These are phyloP conservation scores for Mollisiaceae sp. DNA, from an alignment of 2,329 filamentous ascomycete species.

Conservation along the genomic window DNA sequence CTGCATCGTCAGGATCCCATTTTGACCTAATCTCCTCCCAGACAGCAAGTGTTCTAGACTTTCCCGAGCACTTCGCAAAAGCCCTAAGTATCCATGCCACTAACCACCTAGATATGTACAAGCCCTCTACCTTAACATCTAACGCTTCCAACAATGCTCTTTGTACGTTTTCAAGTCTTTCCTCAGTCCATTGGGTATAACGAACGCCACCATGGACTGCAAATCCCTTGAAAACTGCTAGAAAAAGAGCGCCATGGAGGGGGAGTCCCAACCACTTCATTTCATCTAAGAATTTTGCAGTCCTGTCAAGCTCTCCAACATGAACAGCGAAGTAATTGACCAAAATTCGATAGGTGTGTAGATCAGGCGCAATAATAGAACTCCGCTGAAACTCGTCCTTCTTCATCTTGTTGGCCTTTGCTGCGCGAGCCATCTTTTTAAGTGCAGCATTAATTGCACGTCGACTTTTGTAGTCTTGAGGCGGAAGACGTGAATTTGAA, in stretches of 20 bases:
- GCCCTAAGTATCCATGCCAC: constrained; percentile 66
- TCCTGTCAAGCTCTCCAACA: constrained; percentile 72
- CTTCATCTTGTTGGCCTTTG: constrained; percentile 61
- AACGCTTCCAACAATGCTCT: constrained; percentile 63
- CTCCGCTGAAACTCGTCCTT: constrained; percentile 60
- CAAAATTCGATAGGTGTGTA: constrained; percentile 80
- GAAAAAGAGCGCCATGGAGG: constrained; percentile 77
- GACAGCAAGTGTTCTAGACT: constrained; percentile 34
- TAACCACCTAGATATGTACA: constrained; percentile 65
- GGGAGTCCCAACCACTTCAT: constrained; percentile 74
- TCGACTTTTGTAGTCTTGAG: constrained; percentile 43
- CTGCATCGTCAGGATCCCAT: constrained; percentile 40
- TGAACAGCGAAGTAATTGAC: constrained; percentile 74
- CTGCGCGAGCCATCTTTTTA: constrained; percentile 62
- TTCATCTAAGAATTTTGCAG: constrained; percentile 76
- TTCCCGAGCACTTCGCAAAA: constrained; percentile 55
- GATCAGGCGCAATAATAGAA: constrained; percentile 72
- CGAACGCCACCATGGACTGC: constrained; percentile 69
- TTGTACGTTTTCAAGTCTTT: constrained; percentile 72
- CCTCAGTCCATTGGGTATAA: constrained; percentile 73
- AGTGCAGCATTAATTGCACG: constrained; percentile 55
- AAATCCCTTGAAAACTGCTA: constrained; percentile 85
- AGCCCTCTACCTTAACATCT: constrained; percentile 49
- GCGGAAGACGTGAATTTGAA: constrained; percentile 38
- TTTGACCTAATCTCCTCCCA: constrained; percentile 41